Conservation (phyloP, 2,329 filamentous ascomycete genomes). For the Ophiocordyceps australis region DNA sequence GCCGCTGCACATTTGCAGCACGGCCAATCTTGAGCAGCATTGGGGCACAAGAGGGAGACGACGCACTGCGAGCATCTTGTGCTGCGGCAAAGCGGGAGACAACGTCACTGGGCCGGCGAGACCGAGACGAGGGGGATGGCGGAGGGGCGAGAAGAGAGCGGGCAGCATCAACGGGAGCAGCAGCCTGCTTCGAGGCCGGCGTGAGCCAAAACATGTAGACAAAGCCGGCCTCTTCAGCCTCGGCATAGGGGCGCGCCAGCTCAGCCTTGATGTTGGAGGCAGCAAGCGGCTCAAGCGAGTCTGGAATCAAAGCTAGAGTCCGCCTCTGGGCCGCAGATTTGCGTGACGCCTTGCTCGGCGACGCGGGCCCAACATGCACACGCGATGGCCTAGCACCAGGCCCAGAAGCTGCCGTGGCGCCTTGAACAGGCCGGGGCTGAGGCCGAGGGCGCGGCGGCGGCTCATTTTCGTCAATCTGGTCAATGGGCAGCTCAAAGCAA, state of each 20-base stretch:
- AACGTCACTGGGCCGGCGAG: conserved; percentile 34
- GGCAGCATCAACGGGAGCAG: conserved; percentile 38
- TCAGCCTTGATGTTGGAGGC: conserved; percentile 58
- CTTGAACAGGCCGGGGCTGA: conserved; percentile 25
- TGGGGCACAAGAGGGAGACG: conserved; percentile 26
- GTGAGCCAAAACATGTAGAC: conserved; percentile 99
- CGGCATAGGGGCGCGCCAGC: conserved; percentile 45
- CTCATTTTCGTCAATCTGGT: conserved; percentile 23
- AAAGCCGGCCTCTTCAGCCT: conserved; percentile 69
- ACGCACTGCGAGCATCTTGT: conserved; percentile 4
- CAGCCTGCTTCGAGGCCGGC: conserved; percentile 32
- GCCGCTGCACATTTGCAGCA: conserved; percentile 68
- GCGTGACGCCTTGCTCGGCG: neutral
- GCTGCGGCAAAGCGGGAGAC: conserved; percentile 28
- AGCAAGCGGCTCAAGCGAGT: conserved; percentile 44
- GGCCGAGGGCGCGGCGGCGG: conserved; percentile 14
- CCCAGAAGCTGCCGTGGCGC: too few relatives aligned
- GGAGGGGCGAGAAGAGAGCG: conserved; percentile 38
- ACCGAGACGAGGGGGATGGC: conserved; percentile 15
- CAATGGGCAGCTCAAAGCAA: too few relatives aligned
- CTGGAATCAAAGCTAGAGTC: conserved; percentile 54
- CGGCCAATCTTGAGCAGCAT: conserved; percentile 52
- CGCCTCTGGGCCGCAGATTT: too few relatives aligned
- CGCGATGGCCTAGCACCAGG: too few relatives aligned
- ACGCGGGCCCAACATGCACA: too few relatives aligned